These are phyloP conservation scores for Poa pratensis DNA, from an alignment of 176 grass and related monocot genomes.

Conservation along the genomic window DNA sequence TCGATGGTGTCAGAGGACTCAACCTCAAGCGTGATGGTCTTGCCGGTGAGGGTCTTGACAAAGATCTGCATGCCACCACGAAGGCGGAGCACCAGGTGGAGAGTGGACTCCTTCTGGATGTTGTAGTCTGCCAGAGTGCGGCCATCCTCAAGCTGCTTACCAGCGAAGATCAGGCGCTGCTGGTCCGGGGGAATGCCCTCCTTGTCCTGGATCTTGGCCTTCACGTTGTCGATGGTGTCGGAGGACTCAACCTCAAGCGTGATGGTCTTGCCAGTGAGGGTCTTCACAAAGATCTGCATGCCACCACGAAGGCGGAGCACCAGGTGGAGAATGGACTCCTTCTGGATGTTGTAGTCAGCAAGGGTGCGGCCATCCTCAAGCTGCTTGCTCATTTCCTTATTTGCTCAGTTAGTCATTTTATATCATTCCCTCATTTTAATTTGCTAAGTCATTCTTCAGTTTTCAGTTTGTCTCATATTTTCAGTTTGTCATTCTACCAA, in stretches of 20 bases:
- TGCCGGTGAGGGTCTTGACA: slow-evolving; percentile 73
- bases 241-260: slow-evolving; percentile 58
- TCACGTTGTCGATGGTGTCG: slow-evolving; percentile 8
- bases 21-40: slow-evolving; percentile 81
- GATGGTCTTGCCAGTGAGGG: slow-evolving; percentile 92
- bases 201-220: slow-evolving; percentile 79
- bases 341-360: too few relatives aligned
- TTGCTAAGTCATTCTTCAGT: too few relatives aligned
- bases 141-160: slow-evolving; percentile 73
- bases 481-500: too few relatives aligned
- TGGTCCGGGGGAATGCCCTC: slow-evolving; percentile 71
- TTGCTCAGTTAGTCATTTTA: too few relatives aligned
- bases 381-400: too few relatives aligned
- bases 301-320: too few relatives aligned
- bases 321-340: too few relatives aligned
- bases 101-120: slow-evolving; percentile 74
- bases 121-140: slow-evolving; percentile 68
- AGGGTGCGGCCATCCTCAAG: too few relatives aligned
- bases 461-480: too few relatives aligned
- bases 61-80: slow-evolving; percentile 74
- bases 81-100: slow-evolving; percentile 58
- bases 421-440: too few relatives aligned
- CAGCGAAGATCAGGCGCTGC: slow-evolving; percentile 62
- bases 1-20: slow-evolving; percentile 72
- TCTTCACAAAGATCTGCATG: slow-evolving; percentile 93